Evolutionary conservation across 495 filamentous ascomycete species (phyloP).

Genomic region (Trichoderma reesei): DNA sequence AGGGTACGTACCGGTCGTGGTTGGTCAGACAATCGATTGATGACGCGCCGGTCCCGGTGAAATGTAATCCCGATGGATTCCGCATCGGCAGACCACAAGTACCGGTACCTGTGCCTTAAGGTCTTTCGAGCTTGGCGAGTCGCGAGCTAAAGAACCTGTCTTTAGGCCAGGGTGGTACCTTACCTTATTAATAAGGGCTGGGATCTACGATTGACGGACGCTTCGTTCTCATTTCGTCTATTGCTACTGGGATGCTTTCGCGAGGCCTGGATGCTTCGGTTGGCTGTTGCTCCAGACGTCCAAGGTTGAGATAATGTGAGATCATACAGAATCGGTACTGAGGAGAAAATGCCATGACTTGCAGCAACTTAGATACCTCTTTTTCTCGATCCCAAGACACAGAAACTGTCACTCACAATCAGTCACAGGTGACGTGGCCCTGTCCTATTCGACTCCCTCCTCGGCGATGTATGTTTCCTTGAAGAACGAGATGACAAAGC

Average conservation of each 20-base stretch:
- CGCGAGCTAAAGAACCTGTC: background rate
- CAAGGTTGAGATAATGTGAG: background rate
- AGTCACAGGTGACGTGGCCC: background rate
- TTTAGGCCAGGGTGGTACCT: background rate
- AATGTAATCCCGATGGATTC: background rate
- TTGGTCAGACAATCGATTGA: background rate
- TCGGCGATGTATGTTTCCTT: background rate
- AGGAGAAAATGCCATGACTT: background rate
- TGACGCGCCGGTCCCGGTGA: background rate
- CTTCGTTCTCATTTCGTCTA: slow-evolving; percentile 7
- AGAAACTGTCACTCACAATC: background rate
- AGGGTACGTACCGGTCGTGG: background rate
- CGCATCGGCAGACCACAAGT: background rate
- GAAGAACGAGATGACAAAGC: background rate
- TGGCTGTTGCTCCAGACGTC: slow-evolving; percentile 3
- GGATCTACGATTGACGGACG: slow-evolving; percentile 7
- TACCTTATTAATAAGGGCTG: too few species aligned
- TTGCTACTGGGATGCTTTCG: background rate
- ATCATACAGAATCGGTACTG: background rate
- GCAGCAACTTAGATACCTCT: background rate
- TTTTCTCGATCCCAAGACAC: background rate
- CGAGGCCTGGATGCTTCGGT: background rate
- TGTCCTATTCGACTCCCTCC: background rate
- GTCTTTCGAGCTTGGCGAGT: background rate
- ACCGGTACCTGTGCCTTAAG: too few species aligned